Evolutionary conservation across 768 basidiomycete genomes (phyloP).

Genomic region (Epithele typhae): DNA sequence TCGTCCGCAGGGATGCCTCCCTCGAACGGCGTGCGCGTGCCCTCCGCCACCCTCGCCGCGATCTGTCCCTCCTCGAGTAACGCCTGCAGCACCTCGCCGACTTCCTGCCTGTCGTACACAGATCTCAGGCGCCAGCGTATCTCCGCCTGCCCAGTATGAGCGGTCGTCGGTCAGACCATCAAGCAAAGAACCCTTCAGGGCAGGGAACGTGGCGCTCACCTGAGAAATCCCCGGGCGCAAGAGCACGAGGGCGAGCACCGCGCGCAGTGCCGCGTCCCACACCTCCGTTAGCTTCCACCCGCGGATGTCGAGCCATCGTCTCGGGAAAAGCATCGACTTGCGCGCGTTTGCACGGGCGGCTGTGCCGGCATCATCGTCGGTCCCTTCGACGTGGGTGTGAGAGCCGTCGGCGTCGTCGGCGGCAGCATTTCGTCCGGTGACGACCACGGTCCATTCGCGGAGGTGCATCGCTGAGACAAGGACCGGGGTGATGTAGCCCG

Average conservation of each 20-base stretch:
- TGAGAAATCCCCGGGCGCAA: constrained; percentile 73
- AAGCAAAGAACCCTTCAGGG: neutral
- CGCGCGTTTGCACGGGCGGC: constrained; percentile 33
- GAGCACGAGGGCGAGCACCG: constrained; percentile 61
- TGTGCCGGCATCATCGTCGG: neutral
- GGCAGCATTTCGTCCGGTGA: constrained; percentile 24
- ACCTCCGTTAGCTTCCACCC: constrained; percentile 55
- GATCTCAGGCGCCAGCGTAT: constrained; percentile 66
- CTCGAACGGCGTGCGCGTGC: constrained; percentile 16
- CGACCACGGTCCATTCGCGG: constrained; percentile 51
- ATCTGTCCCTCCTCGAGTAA: constrained; percentile 52
- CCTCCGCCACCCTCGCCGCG: constrained; percentile 10
- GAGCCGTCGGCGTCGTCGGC: constrained; percentile 6
- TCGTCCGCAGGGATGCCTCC: constrained; percentile 42
- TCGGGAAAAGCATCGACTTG: constrained; percentile 49
- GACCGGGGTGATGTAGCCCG: constrained; percentile 52
- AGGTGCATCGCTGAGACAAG: constrained; percentile 54
- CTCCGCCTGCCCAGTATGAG: constrained; percentile 46
- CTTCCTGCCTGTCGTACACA: constrained; percentile 74
- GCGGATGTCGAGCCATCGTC: constrained; percentile 75
- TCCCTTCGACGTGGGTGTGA: too few relatives aligned
- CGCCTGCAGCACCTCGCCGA: constrained; percentile 54
- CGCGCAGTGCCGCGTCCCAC: constrained; percentile 71
- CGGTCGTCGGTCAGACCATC: too few relatives aligned
- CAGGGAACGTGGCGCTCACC: constrained; percentile 32